Conservation (phyloP, 2,329 filamentous ascomycete species). For the Penicillium sp. region DNA sequence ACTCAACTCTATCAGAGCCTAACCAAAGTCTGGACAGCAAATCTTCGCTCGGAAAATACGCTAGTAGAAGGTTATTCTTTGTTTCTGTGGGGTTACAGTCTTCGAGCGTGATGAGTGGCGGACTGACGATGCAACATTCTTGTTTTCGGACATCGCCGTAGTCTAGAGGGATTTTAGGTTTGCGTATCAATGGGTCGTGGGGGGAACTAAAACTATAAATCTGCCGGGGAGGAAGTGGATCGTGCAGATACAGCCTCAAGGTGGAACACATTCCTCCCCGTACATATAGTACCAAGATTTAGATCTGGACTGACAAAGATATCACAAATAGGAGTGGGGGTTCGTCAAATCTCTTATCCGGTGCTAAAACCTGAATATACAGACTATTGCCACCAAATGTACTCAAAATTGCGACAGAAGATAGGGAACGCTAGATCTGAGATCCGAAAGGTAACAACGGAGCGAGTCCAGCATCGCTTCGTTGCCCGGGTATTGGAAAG, state of each 20-base stretch:
- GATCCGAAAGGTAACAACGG: not conserved
- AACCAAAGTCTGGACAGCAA: not conserved
- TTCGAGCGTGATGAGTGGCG: not conserved
- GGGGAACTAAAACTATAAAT: not conserved
- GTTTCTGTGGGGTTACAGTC: not conserved
- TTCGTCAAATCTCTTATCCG: not conserved
- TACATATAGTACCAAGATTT: not conserved
- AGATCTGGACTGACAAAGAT: not conserved
- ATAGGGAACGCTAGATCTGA: not conserved
- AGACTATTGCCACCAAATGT: not conserved
- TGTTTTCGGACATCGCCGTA: not conserved
- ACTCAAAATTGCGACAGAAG: not conserved
- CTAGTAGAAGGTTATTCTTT: not conserved
- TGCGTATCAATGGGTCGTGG: not conserved
- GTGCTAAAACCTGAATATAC: not conserved
- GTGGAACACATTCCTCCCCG: not conserved
- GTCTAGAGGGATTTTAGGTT: not conserved
- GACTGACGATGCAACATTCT: not conserved
- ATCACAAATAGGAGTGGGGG: not conserved
- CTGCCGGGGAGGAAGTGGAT: not conserved
- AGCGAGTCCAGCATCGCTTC: slow-evolving; percentile 1
- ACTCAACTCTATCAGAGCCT: not conserved
- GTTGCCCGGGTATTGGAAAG: slow-evolving; percentile 16
- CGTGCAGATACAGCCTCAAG: not conserved
- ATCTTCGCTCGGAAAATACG: not conserved